These are phyloP conservation scores for Pythium monospermum DNA, from an alignment of 352 stramenopile species.

Conservation along the genomic window DNA sequence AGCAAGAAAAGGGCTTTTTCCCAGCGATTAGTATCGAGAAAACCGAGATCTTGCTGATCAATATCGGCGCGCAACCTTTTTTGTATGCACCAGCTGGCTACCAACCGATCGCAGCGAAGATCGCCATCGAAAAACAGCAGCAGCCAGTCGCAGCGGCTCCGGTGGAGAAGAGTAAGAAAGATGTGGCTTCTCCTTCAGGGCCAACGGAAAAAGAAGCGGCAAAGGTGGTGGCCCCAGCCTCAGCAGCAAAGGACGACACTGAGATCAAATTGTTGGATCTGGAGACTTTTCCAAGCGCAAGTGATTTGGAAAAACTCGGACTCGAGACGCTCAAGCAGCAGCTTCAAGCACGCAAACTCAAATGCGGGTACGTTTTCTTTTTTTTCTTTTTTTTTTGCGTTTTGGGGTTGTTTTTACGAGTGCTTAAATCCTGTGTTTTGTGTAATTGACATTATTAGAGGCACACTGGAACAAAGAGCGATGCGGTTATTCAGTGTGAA, in stretches of 20 bases:
- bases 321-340: constrained; percentile 91
- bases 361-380: constrained; percentile 87
- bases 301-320: constrained; percentile 83
- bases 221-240: neutral
- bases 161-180: constrained; percentile 3
- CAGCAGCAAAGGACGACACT: neutral
- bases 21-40: constrained; percentile 82
- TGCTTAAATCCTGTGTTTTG: neutral
- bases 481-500: constrained; percentile 90
- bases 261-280: constrained; percentile 39
- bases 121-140: constrained; percentile 1
- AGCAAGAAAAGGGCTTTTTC: constrained; percentile 38
- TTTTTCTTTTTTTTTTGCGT: neutral
- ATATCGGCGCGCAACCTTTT: constrained; percentile 77
- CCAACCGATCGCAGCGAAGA: constrained; percentile 35
- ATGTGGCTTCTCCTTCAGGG: neutral
- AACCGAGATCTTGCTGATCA: constrained; percentile 76
- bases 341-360: constrained; percentile 89
- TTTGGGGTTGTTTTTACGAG: neutral
- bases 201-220: neutral
- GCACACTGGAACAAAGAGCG: constrained; percentile 89
- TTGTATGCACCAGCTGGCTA: constrained; percentile 44
- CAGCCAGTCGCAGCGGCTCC: neutral
- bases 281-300: constrained; percentile 42
- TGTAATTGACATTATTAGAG: constrained; percentile 33